A percentile compares a stretch with the other conserved stretches of the same genome.
Evolutionary conservation across 257 asterid genomes (phyloP).

Genomic region (Salvia miltiorrhiza): DNA sequence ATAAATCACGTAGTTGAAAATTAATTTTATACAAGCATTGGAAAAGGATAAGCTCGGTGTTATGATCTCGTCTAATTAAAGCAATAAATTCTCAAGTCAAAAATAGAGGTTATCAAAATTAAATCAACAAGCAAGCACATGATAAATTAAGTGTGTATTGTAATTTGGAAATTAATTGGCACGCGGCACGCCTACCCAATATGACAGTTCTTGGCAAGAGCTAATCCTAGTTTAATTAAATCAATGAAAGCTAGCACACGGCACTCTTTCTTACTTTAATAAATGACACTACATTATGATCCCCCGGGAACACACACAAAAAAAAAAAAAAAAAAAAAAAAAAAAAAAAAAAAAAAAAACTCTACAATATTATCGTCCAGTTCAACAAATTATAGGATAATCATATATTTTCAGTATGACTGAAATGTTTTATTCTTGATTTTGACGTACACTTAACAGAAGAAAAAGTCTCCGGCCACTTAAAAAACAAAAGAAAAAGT

Average conservation of each 20-base stretch:
- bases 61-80: too few species aligned
- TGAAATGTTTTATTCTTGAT: not conserved
- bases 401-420: not conserved
- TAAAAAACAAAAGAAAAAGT: not conserved
- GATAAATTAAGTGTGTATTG: too few species aligned
- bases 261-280: not conserved
- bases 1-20: too few species aligned
- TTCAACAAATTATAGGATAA: not conserved
- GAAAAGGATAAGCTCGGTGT: too few species aligned
- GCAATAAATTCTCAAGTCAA: too few species aligned
- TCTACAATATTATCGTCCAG: too few species aligned
- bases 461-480: not conserved
- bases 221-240: not conserved
- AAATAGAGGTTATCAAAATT: too few species aligned
- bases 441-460: not conserved
- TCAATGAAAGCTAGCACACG: not conserved
- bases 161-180: not conserved
- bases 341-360: too few species aligned
- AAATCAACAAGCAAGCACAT: too few species aligned
- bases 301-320: too few species aligned
- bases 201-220: not conserved
- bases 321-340: too few species aligned
- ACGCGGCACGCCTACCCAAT: not conserved
- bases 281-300: not conserved
- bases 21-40: too few species aligned